Conservation (phyloP, 305 asterid species). For the Fraxinus floribunda region DNA sequence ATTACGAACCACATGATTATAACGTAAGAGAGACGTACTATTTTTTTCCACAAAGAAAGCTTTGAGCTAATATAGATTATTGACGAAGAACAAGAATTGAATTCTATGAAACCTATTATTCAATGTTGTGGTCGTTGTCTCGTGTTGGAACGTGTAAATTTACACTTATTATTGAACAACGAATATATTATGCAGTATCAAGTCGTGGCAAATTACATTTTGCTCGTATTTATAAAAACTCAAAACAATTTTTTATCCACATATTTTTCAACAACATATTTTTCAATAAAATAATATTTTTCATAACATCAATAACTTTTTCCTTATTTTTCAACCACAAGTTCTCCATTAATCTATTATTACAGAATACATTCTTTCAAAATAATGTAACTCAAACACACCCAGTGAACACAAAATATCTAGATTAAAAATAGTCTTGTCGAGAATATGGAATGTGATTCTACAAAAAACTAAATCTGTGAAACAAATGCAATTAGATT, state of each 20-base stretch:
- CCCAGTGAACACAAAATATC: neutral
- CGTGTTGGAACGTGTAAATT: neutral
- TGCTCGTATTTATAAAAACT: neutral
- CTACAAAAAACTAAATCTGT: conserved; percentile 33
- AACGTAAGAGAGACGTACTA: neutral
- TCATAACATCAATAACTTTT: too few relatives aligned
- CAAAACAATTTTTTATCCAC: too few relatives aligned
- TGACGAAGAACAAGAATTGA: neutral
- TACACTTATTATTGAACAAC: neutral
- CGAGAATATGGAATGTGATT: conserved; percentile 36
- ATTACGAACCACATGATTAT: neutral
- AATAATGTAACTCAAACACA: too few relatives aligned
- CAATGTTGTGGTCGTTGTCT: neutral
- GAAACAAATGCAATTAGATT: conserved; percentile 30
- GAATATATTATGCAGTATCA: neutral
- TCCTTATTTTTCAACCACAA: too few relatives aligned
- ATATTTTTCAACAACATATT: too few relatives aligned
- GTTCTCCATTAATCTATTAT: too few relatives aligned
- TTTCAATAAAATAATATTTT: too few relatives aligned
- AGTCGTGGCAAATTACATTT: neutral
- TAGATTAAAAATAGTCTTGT: too few relatives aligned
- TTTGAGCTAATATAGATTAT: neutral
- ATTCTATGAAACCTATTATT: neutral
- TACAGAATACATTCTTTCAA: too few relatives aligned
- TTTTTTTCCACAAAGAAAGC: neutral